Base-by-base conservation (phyloP, 2,329 filamentous ascomycete species). In the Botrytis deweyae region DNA sequence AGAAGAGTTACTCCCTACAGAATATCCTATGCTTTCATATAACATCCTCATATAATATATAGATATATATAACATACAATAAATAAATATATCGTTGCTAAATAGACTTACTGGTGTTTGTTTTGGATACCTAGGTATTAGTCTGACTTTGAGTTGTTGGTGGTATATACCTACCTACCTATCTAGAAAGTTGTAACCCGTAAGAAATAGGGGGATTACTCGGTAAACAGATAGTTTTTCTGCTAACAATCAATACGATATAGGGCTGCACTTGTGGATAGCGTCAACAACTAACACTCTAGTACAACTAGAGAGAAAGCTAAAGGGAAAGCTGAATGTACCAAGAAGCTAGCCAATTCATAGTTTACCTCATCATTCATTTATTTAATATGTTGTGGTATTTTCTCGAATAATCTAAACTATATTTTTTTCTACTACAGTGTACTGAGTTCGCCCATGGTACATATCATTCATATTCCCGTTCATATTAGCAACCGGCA, bases 381-480 rank as follows among this genome's bases (percentile, higher is more conserved):
- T 40, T 4, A 38, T 67, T 67, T 40, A 14, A 55, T 9, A 55
- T 40, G 14, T 67, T 55, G 40, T 55, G 6, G 16, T 29, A 29
- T 55, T 55, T 55, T 38, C 16, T 55, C 16, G 12, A 20, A 55
- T 55, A 42, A 55, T 29, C 18, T 29, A 40, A 40, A 55, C 14
- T 40, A 55, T 38, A 25, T 8, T 49, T 55, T 55, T n/a, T 8
- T 55, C 7, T 40, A 55, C 33, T 36, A 40, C 38, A 67, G 22
- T 46, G 29, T 40, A 62, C 29, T 18, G 52, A 58, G 8, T 65
- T 46, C 29, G 29, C 63, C 16, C 18, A 55, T 55, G 65, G 46
- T 67, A 67, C 46, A 67, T 55, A 33, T 58, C 52, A 29, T 58
- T 58, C 52, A 38, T 55, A 55, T 67, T 40, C 36, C 38, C 46